These are phyloP conservation scores for Podaxis sp. DNA, from an alignment of 768 basidiomycete genomes.

Conservation along the genomic window DNA sequence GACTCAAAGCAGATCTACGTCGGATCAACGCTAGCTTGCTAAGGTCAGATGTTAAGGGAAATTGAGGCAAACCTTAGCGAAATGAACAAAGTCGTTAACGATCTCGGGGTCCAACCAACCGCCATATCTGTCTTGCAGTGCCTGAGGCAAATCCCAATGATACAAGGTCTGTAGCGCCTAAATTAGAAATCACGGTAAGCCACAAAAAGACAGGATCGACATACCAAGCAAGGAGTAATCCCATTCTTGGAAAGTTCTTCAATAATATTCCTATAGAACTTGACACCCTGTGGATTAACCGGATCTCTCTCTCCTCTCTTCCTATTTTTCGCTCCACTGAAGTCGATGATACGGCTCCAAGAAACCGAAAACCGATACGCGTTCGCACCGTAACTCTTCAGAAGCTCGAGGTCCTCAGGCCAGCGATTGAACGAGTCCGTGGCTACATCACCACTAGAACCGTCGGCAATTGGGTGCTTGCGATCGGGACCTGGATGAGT, in stretches of 20 bases:
- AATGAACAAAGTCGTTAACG: constrained; percentile 57
- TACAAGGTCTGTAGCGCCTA: constrained; percentile 48
- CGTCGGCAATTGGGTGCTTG: constrained; percentile 50
- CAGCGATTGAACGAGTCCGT: constrained; percentile 40
- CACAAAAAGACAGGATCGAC: not conserved
- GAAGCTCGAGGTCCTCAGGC: constrained; percentile 59
- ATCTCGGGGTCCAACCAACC: constrained; percentile 73
- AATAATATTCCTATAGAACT: constrained; percentile 63
- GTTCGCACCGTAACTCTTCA: constrained; percentile 61
- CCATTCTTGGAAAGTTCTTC: constrained; percentile 56
- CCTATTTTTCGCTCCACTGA: constrained; percentile 11
- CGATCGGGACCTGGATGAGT: constrained; percentile 38
- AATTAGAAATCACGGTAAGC: not conserved
- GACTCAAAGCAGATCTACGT: constrained; percentile 58
- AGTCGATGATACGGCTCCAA: constrained; percentile 70
- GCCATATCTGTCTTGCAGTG: constrained; percentile 65
- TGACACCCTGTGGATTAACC: constrained; percentile 59
- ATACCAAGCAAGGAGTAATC: constrained; percentile 63
- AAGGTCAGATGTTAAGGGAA: not conserved
- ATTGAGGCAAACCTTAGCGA: constrained; percentile 38
- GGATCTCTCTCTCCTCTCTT: constrained; percentile 45
- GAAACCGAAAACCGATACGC: constrained; percentile 73
- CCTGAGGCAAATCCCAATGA: constrained; percentile 78
- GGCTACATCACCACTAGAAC: constrained; percentile 58
- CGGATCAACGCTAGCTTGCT: not conserved